Evolutionary conservation across 805 yeast species (phyloP).

Genomic region (Barnettozyma salicaria): DNA sequence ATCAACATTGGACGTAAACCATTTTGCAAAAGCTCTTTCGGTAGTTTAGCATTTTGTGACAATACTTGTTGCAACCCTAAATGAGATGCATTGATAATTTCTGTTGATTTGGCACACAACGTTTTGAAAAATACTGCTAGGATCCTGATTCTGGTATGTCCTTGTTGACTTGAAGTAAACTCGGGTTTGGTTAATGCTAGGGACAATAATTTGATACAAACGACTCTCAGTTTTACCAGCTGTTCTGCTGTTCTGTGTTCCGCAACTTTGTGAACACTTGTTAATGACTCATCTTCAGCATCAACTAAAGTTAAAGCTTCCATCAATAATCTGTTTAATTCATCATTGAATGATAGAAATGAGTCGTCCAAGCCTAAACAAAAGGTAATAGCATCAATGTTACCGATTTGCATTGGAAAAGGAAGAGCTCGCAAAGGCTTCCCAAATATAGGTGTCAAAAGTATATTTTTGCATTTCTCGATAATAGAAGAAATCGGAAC

Average conservation of each 20-base stretch:
- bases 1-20: constrained; percentile 93
- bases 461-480: constrained; percentile 73
- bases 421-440: constrained; percentile 96
- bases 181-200: constrained; percentile 82
- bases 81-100: constrained; percentile 90
- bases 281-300: constrained; percentile 94
- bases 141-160: constrained; percentile 75
- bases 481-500: constrained; percentile 71
- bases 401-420: constrained; percentile 97
- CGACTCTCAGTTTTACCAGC: constrained; percentile 79
- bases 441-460: constrained; percentile 91
- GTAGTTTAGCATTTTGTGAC: constrained; percentile 80
- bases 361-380: constrained; percentile 78
- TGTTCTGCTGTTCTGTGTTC: constrained; percentile 89
- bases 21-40: constrained; percentile 90
- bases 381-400: constrained; percentile 93
- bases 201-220: constrained; percentile 78
- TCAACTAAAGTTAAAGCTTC: constrained; percentile 94
- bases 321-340: constrained; percentile 71
- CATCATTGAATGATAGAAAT: constrained; percentile 83
- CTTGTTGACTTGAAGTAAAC: constrained; percentile 66
- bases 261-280: constrained; percentile 76
- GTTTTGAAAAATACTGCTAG: constrained; percentile 94
- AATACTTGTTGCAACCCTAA: constrained; percentile 78
- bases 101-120: constrained; percentile 74